phyloP scores from a whole-genome alignment of 2,329 filamentous ascomycete genomes.

The Colletotrichum higginsianum region DNA sequence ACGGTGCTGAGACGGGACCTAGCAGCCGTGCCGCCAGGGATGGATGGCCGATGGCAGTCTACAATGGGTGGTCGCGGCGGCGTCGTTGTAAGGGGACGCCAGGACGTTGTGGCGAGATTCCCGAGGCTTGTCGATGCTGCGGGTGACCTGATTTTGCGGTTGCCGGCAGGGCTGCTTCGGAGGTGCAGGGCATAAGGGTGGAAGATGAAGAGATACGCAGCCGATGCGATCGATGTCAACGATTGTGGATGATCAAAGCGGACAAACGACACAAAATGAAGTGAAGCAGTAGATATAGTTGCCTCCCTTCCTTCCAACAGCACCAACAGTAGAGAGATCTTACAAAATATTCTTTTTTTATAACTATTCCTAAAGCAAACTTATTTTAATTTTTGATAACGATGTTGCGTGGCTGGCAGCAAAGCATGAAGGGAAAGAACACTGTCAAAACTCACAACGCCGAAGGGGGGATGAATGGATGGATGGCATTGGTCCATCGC shows the following conservation, averaged over 20 bases:
- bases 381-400: background rate
- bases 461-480: conserved; percentile 1
- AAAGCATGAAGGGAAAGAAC: conserved; percentile 9
- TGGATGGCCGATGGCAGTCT: conserved; percentile 4
- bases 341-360: background rate
- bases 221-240: conserved; percentile 23
- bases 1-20: conserved; percentile 18
- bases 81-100: conserved; percentile 12
- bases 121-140: conserved; percentile 29
- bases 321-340: background rate
- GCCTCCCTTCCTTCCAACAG: background rate
- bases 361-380: no score
- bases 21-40: conserved; percentile 22
- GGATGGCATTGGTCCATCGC: background rate
- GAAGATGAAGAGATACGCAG: conserved; percentile 6
- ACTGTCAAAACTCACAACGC: background rate
- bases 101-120: conserved; percentile 19
- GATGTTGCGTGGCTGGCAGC: conserved; percentile 1
- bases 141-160: conserved; percentile 35
- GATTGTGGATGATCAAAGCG: background rate
- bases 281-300: background rate
- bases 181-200: conserved; percentile 18
- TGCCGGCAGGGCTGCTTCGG: conserved; percentile 31
- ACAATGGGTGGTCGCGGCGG: background rate
- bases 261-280: conserved; percentile 1